Evolutionary conservation across 805 yeast species (phyloP).

Genomic region (Suhomyces kilbournensis): DNA sequence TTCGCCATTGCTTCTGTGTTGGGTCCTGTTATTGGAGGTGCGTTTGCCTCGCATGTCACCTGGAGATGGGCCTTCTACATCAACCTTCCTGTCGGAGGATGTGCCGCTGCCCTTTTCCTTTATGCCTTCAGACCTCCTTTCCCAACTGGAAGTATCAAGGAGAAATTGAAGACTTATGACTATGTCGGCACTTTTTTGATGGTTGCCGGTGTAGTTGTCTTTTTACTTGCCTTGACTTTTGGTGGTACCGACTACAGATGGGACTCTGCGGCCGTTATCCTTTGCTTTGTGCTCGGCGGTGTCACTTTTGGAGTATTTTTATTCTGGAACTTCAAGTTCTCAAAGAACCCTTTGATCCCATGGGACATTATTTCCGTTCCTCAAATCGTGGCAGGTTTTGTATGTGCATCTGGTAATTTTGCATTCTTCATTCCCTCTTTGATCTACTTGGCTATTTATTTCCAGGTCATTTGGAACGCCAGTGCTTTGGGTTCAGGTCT

Average conservation of each 20-base stretch:
- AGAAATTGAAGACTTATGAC: slow-evolving; percentile 17
- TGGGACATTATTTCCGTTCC: slow-evolving; percentile 12
- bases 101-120: slow-evolving; percentile 16
- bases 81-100: slow-evolving; percentile 24
- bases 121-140: slow-evolving; percentile 20
- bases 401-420: slow-evolving; percentile 13
- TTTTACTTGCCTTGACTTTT: slow-evolving; percentile 23
- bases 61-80: slow-evolving; percentile 30
- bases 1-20: slow-evolving; percentile 23
- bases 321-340: slow-evolving; percentile 17
- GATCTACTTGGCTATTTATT: slow-evolving; percentile 42
- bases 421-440: slow-evolving; percentile 18
- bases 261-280: slow-evolving; percentile 22
- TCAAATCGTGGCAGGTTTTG: slow-evolving; percentile 13
- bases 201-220: slow-evolving; percentile 18
- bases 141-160: slow-evolving; percentile 8
- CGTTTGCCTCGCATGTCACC: slow-evolving; percentile 21
- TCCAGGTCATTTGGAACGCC: slow-evolving; percentile 44
- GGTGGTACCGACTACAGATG: slow-evolving; percentile 19
- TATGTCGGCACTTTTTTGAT: slow-evolving; percentile 19
- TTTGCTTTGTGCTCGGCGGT: slow-evolving; percentile 22
- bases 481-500: slow-evolving; percentile 47
- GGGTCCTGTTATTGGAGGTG: slow-evolving; percentile 26
- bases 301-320: slow-evolving; percentile 13
- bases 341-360: slow-evolving; percentile 19